Conservation (phyloP, 2,329 filamentous ascomycete species). For the Fusarium globosum region DNA sequence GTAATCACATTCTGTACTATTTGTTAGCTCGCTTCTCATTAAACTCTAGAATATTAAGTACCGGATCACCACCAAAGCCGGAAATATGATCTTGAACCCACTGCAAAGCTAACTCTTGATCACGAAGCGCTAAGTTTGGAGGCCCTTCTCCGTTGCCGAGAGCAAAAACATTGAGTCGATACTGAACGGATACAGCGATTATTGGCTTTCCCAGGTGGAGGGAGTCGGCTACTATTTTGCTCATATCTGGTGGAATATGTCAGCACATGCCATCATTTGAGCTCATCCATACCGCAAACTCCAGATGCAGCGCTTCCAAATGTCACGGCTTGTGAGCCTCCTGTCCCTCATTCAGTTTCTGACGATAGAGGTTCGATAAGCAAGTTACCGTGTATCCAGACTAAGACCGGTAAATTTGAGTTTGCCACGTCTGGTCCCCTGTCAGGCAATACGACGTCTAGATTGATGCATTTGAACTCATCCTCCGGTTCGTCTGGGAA, state of each 20-base stretch:
- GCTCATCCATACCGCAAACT: conserved; percentile 51
- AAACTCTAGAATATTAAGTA: background rate
- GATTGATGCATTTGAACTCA: conserved; percentile 57
- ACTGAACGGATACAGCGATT: conserved; percentile 36
- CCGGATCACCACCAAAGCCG: conserved; percentile 46
- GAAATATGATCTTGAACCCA: conserved; percentile 44
- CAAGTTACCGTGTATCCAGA: conserved; percentile 57
- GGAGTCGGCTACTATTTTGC: conserved; percentile 50
- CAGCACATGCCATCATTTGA: accelerated
- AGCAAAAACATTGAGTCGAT: conserved; percentile 49
- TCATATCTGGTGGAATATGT: conserved; percentile 20
- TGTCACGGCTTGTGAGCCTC: conserved; percentile 57
- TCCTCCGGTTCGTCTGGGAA: conserved; percentile 49
- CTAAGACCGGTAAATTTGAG: conserved; percentile 51
- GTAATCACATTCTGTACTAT: conserved; percentile 51
- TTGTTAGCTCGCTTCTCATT: accelerated
- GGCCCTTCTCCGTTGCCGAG: conserved; percentile 54
- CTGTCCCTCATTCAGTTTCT: conserved; percentile 11
- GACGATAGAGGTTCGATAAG: accelerated
- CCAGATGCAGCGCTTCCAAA: conserved; percentile 56
- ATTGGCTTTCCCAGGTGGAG: conserved; percentile 38
- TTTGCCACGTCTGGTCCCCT: background rate
- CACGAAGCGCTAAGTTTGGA: conserved; percentile 50
- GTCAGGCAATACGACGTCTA: conserved; percentile 52
- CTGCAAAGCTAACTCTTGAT: conserved; percentile 50